Conservation (phyloP, 2,329 filamentous ascomycete species). For the Camillea tinctor region DNA sequence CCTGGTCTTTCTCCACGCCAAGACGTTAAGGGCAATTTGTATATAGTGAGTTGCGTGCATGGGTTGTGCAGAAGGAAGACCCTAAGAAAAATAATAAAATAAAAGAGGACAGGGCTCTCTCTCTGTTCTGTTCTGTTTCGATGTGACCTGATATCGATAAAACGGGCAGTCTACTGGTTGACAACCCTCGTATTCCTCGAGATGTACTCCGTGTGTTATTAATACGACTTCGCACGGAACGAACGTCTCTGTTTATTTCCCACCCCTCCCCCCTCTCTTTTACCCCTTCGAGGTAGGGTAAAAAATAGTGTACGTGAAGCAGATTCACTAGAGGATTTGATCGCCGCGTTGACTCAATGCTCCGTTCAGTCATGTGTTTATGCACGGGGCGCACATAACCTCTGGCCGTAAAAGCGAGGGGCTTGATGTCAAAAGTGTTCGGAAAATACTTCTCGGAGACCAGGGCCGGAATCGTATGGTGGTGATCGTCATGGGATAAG, state of each 20-base stretch:
- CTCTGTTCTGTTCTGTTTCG: slow-evolving; percentile 8
- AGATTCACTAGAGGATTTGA: background rate
- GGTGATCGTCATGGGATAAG: background rate
- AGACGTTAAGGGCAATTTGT: slow-evolving; percentile 17
- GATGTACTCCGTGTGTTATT: slow-evolving; percentile 6
- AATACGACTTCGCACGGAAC: slow-evolving; percentile 9
- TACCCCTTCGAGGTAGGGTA: too few species aligned
- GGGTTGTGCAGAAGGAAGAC: slow-evolving; percentile 2
- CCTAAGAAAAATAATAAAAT: slow-evolving; percentile 8
- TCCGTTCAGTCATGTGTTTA: slow-evolving; percentile 4
- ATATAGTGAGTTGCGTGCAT: background rate
- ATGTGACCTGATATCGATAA: slow-evolving; percentile 12
- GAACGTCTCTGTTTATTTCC: slow-evolving; percentile 6
- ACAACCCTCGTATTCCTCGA: background rate
- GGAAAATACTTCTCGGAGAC: slow-evolving; percentile 1
- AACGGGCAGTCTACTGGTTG: background rate
- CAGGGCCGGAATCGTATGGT: background rate
- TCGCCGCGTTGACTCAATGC: slow-evolving; percentile 6
- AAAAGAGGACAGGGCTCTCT: background rate
- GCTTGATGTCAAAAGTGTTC: slow-evolving; percentile 7
- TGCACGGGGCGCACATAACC: slow-evolving; percentile 8
- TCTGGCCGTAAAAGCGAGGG: slow-evolving; percentile 2
- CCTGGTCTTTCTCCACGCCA: slow-evolving; percentile 24
- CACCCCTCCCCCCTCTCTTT: slow-evolving; percentile 2
- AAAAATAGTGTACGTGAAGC: background rate